Evolutionary conservation across 371 early-diverging fungal genomes (phyloP).

Genomic region (Mucor plumbeus): DNA sequence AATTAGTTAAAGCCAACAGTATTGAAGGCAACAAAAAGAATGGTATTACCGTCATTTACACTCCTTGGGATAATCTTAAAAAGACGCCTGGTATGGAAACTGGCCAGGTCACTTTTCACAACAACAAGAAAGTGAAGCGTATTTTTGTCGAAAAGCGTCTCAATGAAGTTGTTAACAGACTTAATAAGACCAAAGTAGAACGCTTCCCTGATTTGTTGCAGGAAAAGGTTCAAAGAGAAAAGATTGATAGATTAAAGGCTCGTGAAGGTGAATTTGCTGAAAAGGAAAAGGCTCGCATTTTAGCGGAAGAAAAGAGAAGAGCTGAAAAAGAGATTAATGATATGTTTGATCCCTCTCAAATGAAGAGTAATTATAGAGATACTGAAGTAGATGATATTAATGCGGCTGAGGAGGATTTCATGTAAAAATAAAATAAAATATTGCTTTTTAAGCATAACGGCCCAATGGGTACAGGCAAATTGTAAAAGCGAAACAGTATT

Average conservation of each 20-base stretch:
- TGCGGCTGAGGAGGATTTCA: slow-evolving; percentile 77
- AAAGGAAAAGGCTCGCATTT: slow-evolving; percentile 42
- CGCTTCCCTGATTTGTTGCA: slow-evolving; percentile 74
- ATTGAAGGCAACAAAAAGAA: slow-evolving; percentile 71
- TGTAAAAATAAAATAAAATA: slow-evolving; percentile 52
- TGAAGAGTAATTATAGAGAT: slow-evolving; percentile 67
- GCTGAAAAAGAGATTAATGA: slow-evolving; percentile 60
- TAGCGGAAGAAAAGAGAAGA: slow-evolving; percentile 45
- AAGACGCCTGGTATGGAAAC: slow-evolving; percentile 94
- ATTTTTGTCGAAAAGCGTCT: slow-evolving; percentile 77
- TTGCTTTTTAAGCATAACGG: no score
- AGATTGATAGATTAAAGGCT: slow-evolving; percentile 55
- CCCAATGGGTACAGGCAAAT: no score
- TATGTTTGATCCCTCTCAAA: slow-evolving; percentile 60
- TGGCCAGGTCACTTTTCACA: slow-evolving; percentile 94
- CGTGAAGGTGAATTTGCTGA: slow-evolving; percentile 58
- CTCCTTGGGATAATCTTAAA: slow-evolving; percentile 93
- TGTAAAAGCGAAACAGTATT: no score
- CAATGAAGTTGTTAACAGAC: slow-evolving; percentile 88
- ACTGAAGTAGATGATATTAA: slow-evolving; percentile 59
- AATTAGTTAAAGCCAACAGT: slow-evolving; percentile 95
- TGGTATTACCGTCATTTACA: slow-evolving; percentile 89
- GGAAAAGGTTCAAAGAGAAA: slow-evolving; percentile 73
- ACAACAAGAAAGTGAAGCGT: slow-evolving; percentile 76
- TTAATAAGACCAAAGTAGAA: slow-evolving; percentile 92